Base-by-base conservation (phyloP, 345 rosid species). In the Schrenkiella parvula region DNA sequence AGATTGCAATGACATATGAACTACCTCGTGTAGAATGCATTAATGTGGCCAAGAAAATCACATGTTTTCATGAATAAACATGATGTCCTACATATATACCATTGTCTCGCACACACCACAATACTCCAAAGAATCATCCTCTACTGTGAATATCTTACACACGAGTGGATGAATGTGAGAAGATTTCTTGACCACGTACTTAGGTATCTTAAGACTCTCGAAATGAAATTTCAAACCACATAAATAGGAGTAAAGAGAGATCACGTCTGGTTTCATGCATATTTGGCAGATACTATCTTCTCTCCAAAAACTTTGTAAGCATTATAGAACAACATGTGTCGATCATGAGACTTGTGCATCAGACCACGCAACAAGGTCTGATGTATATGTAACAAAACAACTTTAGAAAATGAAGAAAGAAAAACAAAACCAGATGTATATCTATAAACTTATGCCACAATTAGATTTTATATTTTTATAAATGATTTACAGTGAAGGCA, bases 61-160 rank as follows among this genome's bases (percentile, higher is more conserved):
- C 70, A 54, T 53, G 62, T 51, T 39, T 54, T 1, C 78, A 73
- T 2, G 13, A 62, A 37, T 72, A 73, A 52, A 13, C 71, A 44
- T 43, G 54, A 46, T 67, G 53, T 23, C 38, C 44, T 13, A 2
- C 34, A 3, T 34, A 3, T 34, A 9, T 19, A 66, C 56, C n/a
- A 38, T 41, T 22, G 37, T 29, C 32, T 53, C 70, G 18, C 79
- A 75, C 2, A 28, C 57, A 17, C 58, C 61, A 52, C 74, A 68
- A 19, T 43, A 68, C 17, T 72, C 58, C 15, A 58, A 22, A 11
- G 48, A 59, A 15, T 59, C 53, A 3, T 57, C 48, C 0, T 54
- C 59, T 2, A 5, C 11, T 7, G 3, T 7, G 19, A 13, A 44
- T 7, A 18, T 34, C 8, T 0, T 35, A 12, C 68, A 25, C 4